These are phyloP conservation scores for Neofusicoccum parvum DNA, from an alignment of 2,329 filamentous ascomycete species.

Conservation along the genomic window DNA sequence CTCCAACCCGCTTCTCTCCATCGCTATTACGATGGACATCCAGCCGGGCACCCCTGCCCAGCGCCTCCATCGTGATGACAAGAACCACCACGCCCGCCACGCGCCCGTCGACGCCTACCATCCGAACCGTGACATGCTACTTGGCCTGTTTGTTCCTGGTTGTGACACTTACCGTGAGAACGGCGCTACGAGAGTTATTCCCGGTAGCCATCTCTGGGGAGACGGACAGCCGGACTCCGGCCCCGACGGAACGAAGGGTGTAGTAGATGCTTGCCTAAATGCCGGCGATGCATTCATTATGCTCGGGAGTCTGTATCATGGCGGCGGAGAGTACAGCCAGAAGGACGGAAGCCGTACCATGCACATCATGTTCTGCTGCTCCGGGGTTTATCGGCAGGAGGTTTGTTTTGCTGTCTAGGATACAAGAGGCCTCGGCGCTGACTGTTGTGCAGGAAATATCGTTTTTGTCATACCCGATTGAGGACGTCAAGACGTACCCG, in stretches of 20 bases:
- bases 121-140: slow-evolving; percentile 37
- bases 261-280: slow-evolving; percentile 24
- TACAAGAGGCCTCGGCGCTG: neutral
- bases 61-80: slow-evolving; percentile 43
- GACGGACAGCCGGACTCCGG: slow-evolving; percentile 42
- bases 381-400: slow-evolving; percentile 41
- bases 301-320: slow-evolving; percentile 44
- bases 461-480: slow-evolving; percentile 40
- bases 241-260: slow-evolving; percentile 28
- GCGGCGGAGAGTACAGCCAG: slow-evolving; percentile 36
- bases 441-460: slow-evolving; percentile 31
- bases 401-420: slow-evolving; percentile 2
- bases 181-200: slow-evolving; percentile 41
- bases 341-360: slow-evolving; percentile 37
- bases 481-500: slow-evolving; percentile 43
- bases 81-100: slow-evolving; percentile 43
- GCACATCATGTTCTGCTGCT: slow-evolving; percentile 45
- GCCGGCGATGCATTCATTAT: slow-evolving; percentile 44
- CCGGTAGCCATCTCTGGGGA: slow-evolving; percentile 44
- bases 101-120: slow-evolving; percentile 26
- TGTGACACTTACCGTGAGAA: slow-evolving; percentile 41
- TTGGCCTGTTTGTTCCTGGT: slow-evolving; percentile 41
- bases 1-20: slow-evolving; percentile 41
- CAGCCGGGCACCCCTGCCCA: slow-evolving; percentile 37
- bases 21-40: slow-evolving; percentile 42